Base-by-base conservation (phyloP, 1,284 basidiomycete species). In the Testicularia cyperi region DNA sequence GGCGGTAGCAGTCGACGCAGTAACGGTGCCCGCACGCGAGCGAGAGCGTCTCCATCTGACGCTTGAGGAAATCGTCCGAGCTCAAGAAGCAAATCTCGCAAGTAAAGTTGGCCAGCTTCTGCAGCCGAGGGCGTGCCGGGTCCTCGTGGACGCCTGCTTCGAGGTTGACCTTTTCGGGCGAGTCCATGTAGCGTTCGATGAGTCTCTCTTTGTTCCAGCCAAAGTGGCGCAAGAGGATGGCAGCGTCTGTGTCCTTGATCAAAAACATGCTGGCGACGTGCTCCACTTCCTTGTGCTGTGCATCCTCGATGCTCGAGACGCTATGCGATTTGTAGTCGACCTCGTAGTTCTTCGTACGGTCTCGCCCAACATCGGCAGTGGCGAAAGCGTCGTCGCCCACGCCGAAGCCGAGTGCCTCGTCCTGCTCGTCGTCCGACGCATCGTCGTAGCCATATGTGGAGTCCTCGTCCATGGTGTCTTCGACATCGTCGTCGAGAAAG, bases 161-260 rank as follows among this genome's bases (percentile, higher is more conserved):
- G 30, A 65, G 43, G 15, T 64, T 67, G 36, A 74, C 67, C 34
- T 62, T 40, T 13, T 72, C 74, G 8, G 69, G 54, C 9, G 48
- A 40, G 21, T 75, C 74, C 74, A 75, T 75, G 58, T 74, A 75
- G 22, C 54, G 66, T 40, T 80, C 79, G 51, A 79, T 74, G n/a
- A 97, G 83, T 49, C 86, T 86, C 78, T 98, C 94, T 74, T 90
- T 89, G 81, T 98, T 97, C 94, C 94, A 98, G 35, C 83, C 81
- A 80, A 88, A 86, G 79, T 91, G 81, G 23, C 92, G 85, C 35
- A 98, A 81, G 6, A 98, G 81, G 34, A 92, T 81, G 1, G 86
- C 83, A 2, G 92, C 91, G 33, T 75, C 73, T 19, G 62, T 66
- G 14, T 66, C 54, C 45, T 70, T 70, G 51, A 70, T 61, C 47